Conservation (phyloP, 768 basidiomycete species). For the Ramaria sp. region DNA sequence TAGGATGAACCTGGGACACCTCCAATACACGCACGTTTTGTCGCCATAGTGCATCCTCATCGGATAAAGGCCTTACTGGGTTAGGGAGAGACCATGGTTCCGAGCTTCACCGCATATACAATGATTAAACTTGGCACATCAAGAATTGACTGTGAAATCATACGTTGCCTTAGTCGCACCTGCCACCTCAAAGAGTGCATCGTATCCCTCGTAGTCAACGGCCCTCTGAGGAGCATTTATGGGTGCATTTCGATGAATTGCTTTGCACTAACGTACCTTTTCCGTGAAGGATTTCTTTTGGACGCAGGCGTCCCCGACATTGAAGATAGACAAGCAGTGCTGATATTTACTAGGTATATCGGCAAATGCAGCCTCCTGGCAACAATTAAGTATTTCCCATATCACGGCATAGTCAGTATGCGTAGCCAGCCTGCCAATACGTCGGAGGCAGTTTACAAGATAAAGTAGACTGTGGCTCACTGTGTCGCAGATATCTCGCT, state of each 20-base stretch:
- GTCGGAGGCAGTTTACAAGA: background rate
- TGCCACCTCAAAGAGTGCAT: background rate
- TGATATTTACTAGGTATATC: background rate
- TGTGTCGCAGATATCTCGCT: background rate
- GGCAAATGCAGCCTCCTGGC: conserved; percentile 6
- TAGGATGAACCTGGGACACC: background rate
- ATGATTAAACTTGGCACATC: background rate
- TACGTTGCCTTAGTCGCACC: background rate
- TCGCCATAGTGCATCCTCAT: background rate
- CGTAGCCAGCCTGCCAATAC: background rate
- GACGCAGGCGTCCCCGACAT: background rate
- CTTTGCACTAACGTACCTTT: background rate
- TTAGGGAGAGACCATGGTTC: conserved; percentile 3
- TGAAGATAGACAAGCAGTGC: conserved; percentile 2
- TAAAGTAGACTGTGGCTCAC: background rate
- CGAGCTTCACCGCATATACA: background rate
- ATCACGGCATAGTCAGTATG: background rate
- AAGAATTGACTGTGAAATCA: background rate
- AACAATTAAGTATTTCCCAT: conserved; percentile 5
- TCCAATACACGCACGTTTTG: background rate
- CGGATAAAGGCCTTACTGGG: background rate
- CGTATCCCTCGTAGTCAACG: background rate
- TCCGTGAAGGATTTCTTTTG: background rate
- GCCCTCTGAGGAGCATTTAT: background rate
- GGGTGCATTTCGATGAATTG: too few relatives aligned